Evolutionary conservation across 805 yeast species (phyloP), one percentile per base, ranked within the genome.

Genomic region (Lipomyces orientalis): DNA sequence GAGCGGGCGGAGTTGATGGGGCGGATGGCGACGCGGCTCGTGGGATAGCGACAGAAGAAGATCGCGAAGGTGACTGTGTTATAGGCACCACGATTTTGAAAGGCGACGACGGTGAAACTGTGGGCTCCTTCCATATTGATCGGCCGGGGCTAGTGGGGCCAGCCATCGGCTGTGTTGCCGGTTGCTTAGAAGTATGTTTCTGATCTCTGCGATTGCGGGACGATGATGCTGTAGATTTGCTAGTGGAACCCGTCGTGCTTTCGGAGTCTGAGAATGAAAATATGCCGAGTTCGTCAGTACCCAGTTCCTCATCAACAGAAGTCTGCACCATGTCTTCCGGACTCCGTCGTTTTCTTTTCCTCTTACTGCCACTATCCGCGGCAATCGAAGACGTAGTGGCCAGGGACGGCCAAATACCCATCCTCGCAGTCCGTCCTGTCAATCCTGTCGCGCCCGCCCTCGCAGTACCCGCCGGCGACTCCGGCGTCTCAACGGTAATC

Each of bases 361-460:
- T n/a, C 8, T 19, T 19, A 7, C 22, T n/a, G 22, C 9, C 49
- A 37, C 46, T n/a, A n/a, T 57, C 51, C 8, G 14, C 9, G 6
- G 57, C 61, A n/a, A 39, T 49, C 29, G 34, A 46, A 8, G 60
- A 58, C 31, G 60, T 57, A 6, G 34, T 8, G 16, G 37, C 31
- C 19, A 43, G 16, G n/a, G 22, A 43, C 22, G 49, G n/a, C 10
- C 29, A 35, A 14, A 35, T 16, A 19, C 55, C 60, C 5, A 54
- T 25, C 25, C 37, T 54, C 1, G 59, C 31, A n/a, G 33, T 31
- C 54, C 54, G 33, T 7, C 46, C 54, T 3, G 60, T 61, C 35
- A 61, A 33, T 7, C 64, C 60, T 8, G 31, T 60, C 58, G 8
- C n/a, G 49, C 25, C n/a, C 3, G 3, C 49, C 3, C n/a, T n/a